phyloP scores from a whole-genome alignment of 2,329 filamentous ascomycete genomes.

The Colletotrichum sp. region DNA sequence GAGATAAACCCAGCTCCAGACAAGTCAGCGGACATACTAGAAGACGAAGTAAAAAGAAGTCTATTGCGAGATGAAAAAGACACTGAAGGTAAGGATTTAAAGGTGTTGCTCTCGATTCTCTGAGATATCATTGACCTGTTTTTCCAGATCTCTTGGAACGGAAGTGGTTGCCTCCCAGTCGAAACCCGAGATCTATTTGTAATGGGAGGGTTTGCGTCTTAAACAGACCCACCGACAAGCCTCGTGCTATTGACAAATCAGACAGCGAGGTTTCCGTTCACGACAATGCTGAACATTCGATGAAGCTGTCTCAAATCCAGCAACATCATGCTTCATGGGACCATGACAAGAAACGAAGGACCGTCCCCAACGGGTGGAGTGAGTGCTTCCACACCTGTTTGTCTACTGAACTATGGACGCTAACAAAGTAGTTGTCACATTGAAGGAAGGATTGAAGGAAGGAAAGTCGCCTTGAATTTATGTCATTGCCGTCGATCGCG shows the following conservation, averaged over 20 bases:
- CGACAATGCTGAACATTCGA: background rate
- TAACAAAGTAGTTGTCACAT: background rate
- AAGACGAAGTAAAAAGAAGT: background rate
- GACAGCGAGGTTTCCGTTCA: background rate
- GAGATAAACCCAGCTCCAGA: background rate
- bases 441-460: background rate
- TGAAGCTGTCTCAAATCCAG: background rate
- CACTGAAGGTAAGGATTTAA: background rate
- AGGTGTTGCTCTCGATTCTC: background rate
- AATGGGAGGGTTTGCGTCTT: background rate
- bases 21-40: background rate
- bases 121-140: background rate
- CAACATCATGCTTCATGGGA: background rate
- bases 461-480: background rate
- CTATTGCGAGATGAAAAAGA: background rate
- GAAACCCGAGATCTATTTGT: background rate
- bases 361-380: background rate
- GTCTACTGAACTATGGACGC: background rate
- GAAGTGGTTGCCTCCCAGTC: background rate
- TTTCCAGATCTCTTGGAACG: background rate
- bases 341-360: background rate
- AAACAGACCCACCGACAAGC: background rate
- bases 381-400: accelerated
- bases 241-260: background rate
- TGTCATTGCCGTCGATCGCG: background rate